A percentile compares a stretch with the other conserved stretches of the same genome.
phyloP scores from a whole-genome alignment of 495 filamentous ascomycete genomes.

The Friedmanniomyces endolithicus region DNA sequence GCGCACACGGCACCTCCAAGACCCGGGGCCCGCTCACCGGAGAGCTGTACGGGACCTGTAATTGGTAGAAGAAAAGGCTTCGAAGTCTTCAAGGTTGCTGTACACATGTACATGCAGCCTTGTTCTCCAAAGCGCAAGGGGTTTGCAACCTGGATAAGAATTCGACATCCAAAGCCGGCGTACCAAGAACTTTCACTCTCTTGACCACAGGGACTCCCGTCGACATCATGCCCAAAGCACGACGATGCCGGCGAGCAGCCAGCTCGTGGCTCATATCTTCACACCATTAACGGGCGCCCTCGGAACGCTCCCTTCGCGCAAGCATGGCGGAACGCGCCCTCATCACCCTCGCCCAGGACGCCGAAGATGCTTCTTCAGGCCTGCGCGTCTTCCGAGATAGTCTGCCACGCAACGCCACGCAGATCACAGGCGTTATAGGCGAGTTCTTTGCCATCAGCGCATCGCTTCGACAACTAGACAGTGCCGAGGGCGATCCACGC shows the following conservation, averaged over 20 bases:
- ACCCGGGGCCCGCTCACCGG: background rate
- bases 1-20: background rate
- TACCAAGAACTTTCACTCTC: background rate
- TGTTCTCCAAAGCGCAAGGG: background rate
- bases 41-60: background rate
- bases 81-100: background rate
- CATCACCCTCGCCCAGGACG: conserved; percentile 37
- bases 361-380: conserved; percentile 42
- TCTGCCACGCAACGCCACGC: conserved; percentile 41
- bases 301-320: background rate
- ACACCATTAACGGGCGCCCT: background rate
- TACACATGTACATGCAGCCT: too few relatives aligned
- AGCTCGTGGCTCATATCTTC: background rate
- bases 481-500: conserved; percentile 18
- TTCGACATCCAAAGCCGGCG: background rate
- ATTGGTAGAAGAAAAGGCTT: background rate
- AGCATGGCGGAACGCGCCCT: conserved; percentile 34
- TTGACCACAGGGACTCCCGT: background rate
- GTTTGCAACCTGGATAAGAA: background rate
- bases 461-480: conserved; percentile 37
- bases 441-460: conserved; percentile 44
- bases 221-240: background rate
- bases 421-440: conserved; percentile 43
- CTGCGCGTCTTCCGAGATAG: conserved; percentile 40
- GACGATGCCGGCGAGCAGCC: background rate